These are phyloP conservation scores for Recurvomyces mirabilis DNA, from an alignment of 495 filamentous ascomycete species.

Conservation along the genomic window DNA sequence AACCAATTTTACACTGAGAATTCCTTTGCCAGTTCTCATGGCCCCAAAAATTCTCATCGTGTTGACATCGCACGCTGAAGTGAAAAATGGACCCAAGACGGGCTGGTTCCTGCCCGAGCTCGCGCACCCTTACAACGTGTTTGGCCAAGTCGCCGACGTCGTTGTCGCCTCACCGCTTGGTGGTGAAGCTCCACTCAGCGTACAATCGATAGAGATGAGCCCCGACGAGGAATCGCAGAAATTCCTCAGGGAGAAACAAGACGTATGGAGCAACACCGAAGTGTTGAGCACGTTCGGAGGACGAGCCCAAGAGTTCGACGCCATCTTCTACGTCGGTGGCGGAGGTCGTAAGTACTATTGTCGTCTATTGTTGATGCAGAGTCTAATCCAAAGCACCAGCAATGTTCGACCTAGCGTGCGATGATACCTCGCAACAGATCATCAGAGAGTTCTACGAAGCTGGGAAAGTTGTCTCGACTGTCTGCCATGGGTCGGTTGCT, in stretches of 20 bases:
- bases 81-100: conserved; percentile 43
- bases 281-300: conserved; percentile 42
- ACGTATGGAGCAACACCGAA: conserved; percentile 52
- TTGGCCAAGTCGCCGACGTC: conserved; percentile 44
- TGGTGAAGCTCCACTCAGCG: conserved; percentile 58
- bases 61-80: conserved; percentile 49
- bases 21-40: no score
- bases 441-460: conserved; percentile 47
- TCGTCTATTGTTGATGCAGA: neutral
- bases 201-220: conserved; percentile 47
- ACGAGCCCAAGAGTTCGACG: conserved; percentile 49
- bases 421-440: conserved; percentile 41
- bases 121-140: conserved; percentile 54
- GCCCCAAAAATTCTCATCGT: conserved; percentile 55
- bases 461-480: conserved; percentile 18
- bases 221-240: conserved; percentile 42
- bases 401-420: conserved; percentile 56
- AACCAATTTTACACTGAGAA: no score
- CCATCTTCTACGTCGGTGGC: conserved; percentile 63
- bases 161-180: conserved; percentile 57
- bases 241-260: conserved; percentile 43
- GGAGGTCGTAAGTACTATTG: conserved; percentile 49
- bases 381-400: conserved; percentile 30
- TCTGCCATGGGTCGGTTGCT: conserved; percentile 32
- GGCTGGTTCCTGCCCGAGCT: conserved; percentile 63